phyloP scores from a whole-genome alignment of 2,329 filamentous ascomycete genomes.

The Thermoascus crustaceus region DNA sequence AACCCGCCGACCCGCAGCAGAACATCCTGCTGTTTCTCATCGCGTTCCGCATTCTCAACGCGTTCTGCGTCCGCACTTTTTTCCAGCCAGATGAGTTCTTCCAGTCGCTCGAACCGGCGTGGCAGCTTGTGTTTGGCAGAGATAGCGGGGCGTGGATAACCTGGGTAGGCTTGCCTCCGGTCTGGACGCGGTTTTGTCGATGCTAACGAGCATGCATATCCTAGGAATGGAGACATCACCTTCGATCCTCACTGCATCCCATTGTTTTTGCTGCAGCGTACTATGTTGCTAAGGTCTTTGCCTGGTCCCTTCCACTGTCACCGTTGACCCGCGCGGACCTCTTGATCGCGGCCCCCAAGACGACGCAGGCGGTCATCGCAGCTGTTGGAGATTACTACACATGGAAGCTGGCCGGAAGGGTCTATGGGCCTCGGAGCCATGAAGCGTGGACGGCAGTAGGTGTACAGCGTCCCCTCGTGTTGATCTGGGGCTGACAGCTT shows the following conservation, averaged over 20 bases:
- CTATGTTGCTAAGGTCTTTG: conserved; percentile 50
- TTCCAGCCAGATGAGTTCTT: conserved; percentile 99
- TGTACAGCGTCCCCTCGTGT: conserved; percentile 2
- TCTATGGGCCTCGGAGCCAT: conserved; percentile 60
- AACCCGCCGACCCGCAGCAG: conserved; percentile 6
- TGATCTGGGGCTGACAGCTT: conserved; percentile 14
- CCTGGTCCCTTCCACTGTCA: conserved; percentile 47
- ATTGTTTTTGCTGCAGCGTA: conserved; percentile 73
- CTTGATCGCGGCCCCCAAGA: conserved; percentile 63
- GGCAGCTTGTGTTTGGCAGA: conserved; percentile 74
- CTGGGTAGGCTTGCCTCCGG: conserved; percentile 79
- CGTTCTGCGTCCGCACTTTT: conserved; percentile 72
- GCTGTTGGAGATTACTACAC: conserved; percentile 77
- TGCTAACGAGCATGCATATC: too few relatives aligned
- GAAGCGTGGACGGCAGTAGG: conserved; percentile 62
- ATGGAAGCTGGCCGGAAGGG: conserved; percentile 66
- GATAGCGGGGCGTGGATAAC: conserved; percentile 82
- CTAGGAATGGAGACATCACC: conserved; percentile 84
- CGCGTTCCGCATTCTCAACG: conserved; percentile 69
- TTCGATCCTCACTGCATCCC: conserved; percentile 90
- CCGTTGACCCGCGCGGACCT: conserved; percentile 54
- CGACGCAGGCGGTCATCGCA: conserved; percentile 69
- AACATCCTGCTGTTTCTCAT: conserved; percentile 41
- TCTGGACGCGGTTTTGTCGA: too few relatives aligned
- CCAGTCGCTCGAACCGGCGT: conserved; percentile 89